These are phyloP conservation scores for Gardenia jasminoides DNA, from an alignment of 257 asterid genomes.

Conservation along the genomic window DNA sequence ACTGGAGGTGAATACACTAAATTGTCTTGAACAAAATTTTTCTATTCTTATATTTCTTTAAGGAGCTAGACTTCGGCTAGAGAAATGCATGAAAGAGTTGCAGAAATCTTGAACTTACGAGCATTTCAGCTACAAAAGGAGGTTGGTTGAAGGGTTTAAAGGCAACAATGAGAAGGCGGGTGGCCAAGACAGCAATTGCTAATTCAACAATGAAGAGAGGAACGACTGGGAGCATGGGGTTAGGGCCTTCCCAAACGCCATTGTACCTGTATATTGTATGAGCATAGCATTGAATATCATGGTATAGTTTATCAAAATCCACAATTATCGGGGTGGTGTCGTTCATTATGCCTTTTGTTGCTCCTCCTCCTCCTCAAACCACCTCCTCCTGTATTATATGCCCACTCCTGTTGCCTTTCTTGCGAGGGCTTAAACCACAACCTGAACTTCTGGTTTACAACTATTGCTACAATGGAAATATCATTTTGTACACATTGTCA, in stretches of 20 bases:
- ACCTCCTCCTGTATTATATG: neutral
- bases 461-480: neutral
- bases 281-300: conserved; percentile 58
- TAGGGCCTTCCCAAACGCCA: conserved; percentile 97
- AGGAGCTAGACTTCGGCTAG: neutral
- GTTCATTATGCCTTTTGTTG: conserved; percentile 1
- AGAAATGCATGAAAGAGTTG: neutral
- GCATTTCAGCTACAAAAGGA: conserved; percentile 61
- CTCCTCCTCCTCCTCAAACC: neutral
- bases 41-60: neutral
- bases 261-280: conserved; percentile 73
- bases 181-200: conserved; percentile 48
- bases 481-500: neutral
- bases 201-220: conserved; percentile 85
- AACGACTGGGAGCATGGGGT: conserved; percentile 78
- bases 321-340: neutral
- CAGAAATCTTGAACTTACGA: conserved; percentile 42
- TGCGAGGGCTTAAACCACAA: neutral
- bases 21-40: too few relatives aligned
- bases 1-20: neutral
- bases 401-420: neutral
- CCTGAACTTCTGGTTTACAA: neutral
- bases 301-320: conserved; percentile 36
- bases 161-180: conserved; percentile 45
- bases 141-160: conserved; percentile 75